phyloP scores from a whole-genome alignment of 495 filamentous ascomycete species.

The Recurvomyces mirabilis region DNA sequence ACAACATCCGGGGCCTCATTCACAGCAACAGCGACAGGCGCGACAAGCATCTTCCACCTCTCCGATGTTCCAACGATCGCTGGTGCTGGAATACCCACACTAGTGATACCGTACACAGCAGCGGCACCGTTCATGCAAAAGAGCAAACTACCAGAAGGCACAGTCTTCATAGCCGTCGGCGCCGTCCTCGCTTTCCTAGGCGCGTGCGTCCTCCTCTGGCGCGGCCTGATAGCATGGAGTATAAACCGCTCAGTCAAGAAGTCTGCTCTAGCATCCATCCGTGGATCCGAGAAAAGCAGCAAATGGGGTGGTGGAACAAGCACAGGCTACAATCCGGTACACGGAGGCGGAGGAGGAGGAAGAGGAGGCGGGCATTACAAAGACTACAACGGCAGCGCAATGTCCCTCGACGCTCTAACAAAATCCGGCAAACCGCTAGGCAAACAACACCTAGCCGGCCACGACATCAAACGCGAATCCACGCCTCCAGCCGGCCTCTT shows the following conservation, averaged over 20 bases:
- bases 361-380: too few relatives aligned
- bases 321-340: constrained; percentile 10
- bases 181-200: constrained; percentile 75
- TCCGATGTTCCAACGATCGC: constrained; percentile 37
- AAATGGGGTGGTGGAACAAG: constrained; percentile 5
- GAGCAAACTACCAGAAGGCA: constrained; percentile 83
- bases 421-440: constrained; percentile 28
- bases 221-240: constrained; percentile 78
- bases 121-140: constrained; percentile 92
- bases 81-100: constrained; percentile 40
- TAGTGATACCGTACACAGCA: constrained; percentile 67
- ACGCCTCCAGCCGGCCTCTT: constrained; percentile 56
- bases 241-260: constrained; percentile 79
- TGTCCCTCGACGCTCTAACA: constrained; percentile 37
- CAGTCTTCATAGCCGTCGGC: constrained; percentile 90
- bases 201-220: constrained; percentile 72
- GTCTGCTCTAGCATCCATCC: constrained; percentile 45
- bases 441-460: constrained; percentile 32
- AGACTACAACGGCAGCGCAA: constrained; percentile 13
- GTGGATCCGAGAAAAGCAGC: constrained; percentile 11
- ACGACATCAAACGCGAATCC: constrained; percentile 22
- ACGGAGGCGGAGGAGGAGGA: too few relatives aligned
- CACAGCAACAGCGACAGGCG: constrained; percentile 6
- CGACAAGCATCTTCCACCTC: constrained; percentile 22
- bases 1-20: constrained; percentile 3